Percentiles rank a stretch among this genome's conserved stretches.
phyloP scores from a whole-genome alignment of 228 moss, liverwort and hornwort species.

The Sphagnum fallax region DNA sequence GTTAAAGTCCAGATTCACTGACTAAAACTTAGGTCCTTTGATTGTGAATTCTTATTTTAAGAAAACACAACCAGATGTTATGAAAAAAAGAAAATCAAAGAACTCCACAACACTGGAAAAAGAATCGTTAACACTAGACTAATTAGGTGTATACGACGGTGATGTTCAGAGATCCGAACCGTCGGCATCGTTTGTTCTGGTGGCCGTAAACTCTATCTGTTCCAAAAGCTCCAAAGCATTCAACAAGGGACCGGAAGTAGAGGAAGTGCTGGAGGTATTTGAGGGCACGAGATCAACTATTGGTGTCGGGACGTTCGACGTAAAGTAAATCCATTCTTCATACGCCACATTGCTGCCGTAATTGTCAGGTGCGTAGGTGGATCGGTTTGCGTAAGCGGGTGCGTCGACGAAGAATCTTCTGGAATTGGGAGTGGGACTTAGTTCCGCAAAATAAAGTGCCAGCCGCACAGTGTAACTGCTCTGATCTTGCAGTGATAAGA shows the following conservation, averaged over 20 bases:
- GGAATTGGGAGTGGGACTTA: conserved; percentile 9
- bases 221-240: conserved; percentile 13
- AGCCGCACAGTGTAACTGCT: background rate
- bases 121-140: too few relatives aligned
- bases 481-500: background rate
- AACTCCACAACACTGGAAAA: too few relatives aligned
- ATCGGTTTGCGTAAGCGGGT: accelerated
- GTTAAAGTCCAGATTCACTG: too few relatives aligned
- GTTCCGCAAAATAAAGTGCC: conserved; percentile 17
- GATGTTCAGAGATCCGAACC: background rate
- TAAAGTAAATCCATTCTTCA: conserved; percentile 15
- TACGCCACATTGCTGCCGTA: background rate
- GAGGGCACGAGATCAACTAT: conserved; percentile 2
- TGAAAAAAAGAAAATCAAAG: too few relatives aligned
- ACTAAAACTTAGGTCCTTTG: too few relatives aligned
- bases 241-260: background rate
- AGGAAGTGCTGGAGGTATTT: background rate
- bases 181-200: conserved; percentile 4
- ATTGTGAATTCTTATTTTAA: too few relatives aligned
- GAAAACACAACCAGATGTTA: too few relatives aligned
- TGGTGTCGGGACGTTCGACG: conserved; percentile 13
- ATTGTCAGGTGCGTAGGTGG: conserved; percentile 5
- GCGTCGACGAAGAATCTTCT: background rate
- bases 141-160: too few relatives aligned
- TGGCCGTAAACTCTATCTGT: background rate